Evolutionary conservation across 176 grass and related monocot genomes (phyloP), one percentile per base, ranked within the genome.

Genomic region (Melocanna baccifera): DNA sequence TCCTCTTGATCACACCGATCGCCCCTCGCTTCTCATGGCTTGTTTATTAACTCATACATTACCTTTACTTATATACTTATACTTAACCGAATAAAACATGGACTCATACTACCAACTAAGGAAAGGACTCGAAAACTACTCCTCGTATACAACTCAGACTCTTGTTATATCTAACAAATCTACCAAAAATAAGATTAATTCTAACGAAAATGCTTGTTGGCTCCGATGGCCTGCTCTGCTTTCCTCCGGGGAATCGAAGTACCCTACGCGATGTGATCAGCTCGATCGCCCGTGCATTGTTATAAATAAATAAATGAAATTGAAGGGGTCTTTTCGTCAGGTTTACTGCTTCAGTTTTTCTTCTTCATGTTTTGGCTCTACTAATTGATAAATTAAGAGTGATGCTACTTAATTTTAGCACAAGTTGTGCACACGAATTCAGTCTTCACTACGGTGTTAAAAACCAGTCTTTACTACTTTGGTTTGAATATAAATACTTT

Each of bases 181-280:
- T n/a, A n/a, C n/a, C n/a, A n/a, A n/a, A n/a, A n/a, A n/a, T n/a
- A n/a, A n/a, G n/a, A n/a, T n/a, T n/a, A n/a, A n/a, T n/a, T n/a
- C n/a, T n/a, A n/a, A n/a, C n/a, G n/a, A 40, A n/a, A 39, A 67
- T 67, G 46, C 19, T 39, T 39, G 62, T 63, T 67, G 1, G 32
- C 36, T 34, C 4, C 3, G 1, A 8, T 37, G 32, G 30, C 32
- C 32, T 39, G 64, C 53, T 55, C 12, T 15, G 47, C 62, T 30
- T 63, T 16, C 64, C 32, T 10, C 30, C 32, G 2, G 64, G 57
- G 40, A 70, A 86, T 66, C 70, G 59, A 81, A 87, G 61, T 48
- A 84, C 79, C 75, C 81, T 66, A 84, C 84, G 87, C 26, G 67
- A 56, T 64, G 59, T 22, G 76, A 47, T 46, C 41, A 47, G 40